phyloP scores from a whole-genome alignment of 176 grass and related monocot species.

The Raddia guianensis region DNA sequence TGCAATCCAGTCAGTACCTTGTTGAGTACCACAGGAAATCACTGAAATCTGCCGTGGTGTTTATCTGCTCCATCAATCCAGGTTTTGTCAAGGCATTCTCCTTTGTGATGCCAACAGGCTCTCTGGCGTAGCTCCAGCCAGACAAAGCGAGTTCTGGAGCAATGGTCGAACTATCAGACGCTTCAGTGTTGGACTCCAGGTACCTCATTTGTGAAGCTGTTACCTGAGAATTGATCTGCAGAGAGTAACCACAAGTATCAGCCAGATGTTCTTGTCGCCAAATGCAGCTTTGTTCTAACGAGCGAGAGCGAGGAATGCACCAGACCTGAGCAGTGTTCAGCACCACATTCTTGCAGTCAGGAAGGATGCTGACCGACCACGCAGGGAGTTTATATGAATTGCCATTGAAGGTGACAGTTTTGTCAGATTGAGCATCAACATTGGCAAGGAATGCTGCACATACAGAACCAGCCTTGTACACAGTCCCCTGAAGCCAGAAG shows the following conservation, averaged over 20 bases:
- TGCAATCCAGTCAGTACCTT: conserved; percentile 59
- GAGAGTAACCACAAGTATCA: background rate
- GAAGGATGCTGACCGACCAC: conserved; percentile 98
- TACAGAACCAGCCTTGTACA: conserved; percentile 65
- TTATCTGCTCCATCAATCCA: conserved; percentile 93
- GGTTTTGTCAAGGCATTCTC: conserved; percentile 64
- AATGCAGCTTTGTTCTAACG: background rate
- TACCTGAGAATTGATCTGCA: conserved; percentile 77
- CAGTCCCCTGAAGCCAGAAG: conserved; percentile 59
- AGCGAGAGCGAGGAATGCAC: conserved; percentile 11
- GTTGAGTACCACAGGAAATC: conserved; percentile 98
- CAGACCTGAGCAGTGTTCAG: conserved; percentile 95
- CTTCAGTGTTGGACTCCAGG: conserved; percentile 49
- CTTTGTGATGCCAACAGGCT: conserved; percentile 91
- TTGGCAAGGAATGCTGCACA: conserved; percentile 98
- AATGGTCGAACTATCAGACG: conserved; percentile 40
- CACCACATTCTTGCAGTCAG: conserved; percentile 95
- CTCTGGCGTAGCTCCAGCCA: conserved; percentile 77
- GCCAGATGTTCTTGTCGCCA: conserved; percentile 28
- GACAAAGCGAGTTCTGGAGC: conserved; percentile 47
- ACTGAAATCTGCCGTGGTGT: conserved; percentile 94
- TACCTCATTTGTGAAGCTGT: conserved; percentile 58
- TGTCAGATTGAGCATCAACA: conserved; percentile 66
- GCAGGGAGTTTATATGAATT: conserved; percentile 74
- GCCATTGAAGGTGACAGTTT: conserved; percentile 86